These are phyloP conservation scores for Candida quercuum DNA, from an alignment of 805 yeast genomes.

Conservation along the genomic window DNA sequence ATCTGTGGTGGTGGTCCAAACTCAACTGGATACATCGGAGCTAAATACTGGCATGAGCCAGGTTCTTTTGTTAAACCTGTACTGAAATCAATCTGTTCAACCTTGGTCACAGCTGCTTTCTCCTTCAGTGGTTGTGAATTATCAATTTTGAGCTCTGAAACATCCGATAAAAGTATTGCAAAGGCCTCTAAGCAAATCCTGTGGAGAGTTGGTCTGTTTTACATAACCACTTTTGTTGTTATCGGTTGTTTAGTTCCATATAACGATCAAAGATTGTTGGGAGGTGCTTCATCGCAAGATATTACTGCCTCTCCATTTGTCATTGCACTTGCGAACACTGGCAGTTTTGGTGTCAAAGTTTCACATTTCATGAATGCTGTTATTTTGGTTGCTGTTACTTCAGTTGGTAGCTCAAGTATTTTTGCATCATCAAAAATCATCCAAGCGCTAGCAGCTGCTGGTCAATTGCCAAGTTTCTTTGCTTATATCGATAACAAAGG, in stretches of 20 bases:
- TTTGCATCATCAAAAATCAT: slow-evolving; percentile 66
- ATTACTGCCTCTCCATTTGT: slow-evolving; percentile 80
- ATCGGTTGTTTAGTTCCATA: slow-evolving; percentile 72
- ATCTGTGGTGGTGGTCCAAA: slow-evolving; percentile 42
- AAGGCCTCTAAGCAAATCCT: slow-evolving; percentile 65
- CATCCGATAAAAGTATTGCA: slow-evolving; percentile 66
- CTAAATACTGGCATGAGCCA: slow-evolving; percentile 42
- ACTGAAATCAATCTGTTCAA: slow-evolving; percentile 67
- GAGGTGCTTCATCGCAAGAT: slow-evolving; percentile 45
- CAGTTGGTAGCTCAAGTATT: slow-evolving; percentile 69
- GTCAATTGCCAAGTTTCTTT: slow-evolving; percentile 52
- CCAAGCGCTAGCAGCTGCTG: slow-evolving; percentile 57
- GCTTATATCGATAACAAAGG: slow-evolving; percentile 64
- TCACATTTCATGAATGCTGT: slow-evolving; percentile 65
- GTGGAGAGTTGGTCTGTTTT: slow-evolving; percentile 76
- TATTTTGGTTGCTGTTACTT: slow-evolving; percentile 60
- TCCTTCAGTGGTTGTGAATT: slow-evolving; percentile 74
- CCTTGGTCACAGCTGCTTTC: slow-evolving; percentile 72
- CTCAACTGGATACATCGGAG: slow-evolving; percentile 35
- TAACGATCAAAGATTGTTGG: slow-evolving; percentile 40
- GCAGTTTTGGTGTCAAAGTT: slow-evolving; percentile 53
- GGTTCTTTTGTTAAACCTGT: slow-evolving; percentile 50
- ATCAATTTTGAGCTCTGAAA: slow-evolving; percentile 69
- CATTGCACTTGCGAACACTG: slow-evolving; percentile 60
- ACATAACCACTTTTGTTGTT: slow-evolving; percentile 51